phyloP scores from a whole-genome alignment of 768 basidiomycete species.

The Clathrus columnatus region DNA sequence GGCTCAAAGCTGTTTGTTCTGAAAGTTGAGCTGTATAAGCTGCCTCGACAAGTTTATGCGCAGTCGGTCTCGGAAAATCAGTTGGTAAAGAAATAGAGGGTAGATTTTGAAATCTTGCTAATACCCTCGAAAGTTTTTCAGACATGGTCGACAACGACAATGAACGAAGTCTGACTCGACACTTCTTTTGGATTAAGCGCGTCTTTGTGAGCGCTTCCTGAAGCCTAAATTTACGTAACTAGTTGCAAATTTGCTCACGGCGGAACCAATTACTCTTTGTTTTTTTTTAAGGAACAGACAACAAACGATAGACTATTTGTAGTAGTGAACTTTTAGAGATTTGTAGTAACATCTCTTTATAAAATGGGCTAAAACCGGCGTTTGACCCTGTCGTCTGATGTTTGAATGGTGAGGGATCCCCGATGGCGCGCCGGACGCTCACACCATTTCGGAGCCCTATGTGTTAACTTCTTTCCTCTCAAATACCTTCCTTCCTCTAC shows the following conservation, averaged over 20 bases:
- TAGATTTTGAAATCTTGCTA: constrained; percentile 63
- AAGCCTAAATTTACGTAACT: background rate
- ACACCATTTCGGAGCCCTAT: no score
- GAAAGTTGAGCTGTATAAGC: constrained; percentile 65
- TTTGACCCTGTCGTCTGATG: no score
- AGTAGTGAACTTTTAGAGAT: no score
- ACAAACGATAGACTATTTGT: no score
- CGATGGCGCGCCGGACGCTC: no score
- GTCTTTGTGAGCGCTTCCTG: background rate
- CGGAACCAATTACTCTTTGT: background rate
- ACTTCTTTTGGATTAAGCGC: background rate
- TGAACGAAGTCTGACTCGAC: background rate
- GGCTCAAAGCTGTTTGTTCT: constrained; percentile 62
- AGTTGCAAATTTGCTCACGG: background rate
- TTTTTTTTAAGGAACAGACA: no score
- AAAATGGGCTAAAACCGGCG: no score
- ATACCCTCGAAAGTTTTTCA: constrained; percentile 39
- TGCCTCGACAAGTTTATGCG: constrained; percentile 77
- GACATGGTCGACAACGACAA: background rate
- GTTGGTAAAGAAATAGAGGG: constrained; percentile 91
- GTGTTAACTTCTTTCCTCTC: no score
- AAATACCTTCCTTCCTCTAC: background rate
- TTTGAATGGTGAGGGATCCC: no score
- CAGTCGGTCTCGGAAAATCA: constrained; percentile 82
- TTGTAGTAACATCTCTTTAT: no score